Evolutionary conservation across 2,329 filamentous ascomycete genomes (phyloP), one percentile per base, ranked within the genome.

Genomic region (Fusarium sp.): DNA sequence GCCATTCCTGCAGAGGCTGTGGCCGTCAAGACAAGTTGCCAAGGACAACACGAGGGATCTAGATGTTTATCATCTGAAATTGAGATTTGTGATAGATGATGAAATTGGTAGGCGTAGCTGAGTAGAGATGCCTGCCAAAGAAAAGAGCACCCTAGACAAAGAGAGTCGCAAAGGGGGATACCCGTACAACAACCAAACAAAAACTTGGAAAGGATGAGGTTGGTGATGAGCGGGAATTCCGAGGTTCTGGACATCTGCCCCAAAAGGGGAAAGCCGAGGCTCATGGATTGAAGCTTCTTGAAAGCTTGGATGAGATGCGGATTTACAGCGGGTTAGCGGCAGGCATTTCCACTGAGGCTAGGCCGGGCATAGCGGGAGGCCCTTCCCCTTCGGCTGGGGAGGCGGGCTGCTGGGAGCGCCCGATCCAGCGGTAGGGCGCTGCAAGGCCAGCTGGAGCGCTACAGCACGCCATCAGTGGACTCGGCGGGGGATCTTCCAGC

Each of bases 221-320:
- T 42, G 51, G 49, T n/a, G 27, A 49, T 64, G 46, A 36, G 56
- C 22, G 55, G 57, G 67, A 68, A 64, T 72, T 69, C 69, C 72
- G 65, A 71, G 38, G 66, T 68, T 67, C 71, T 73, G 49, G 31
- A n/a, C 35, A 29, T 46, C 24, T 44, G 60, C 27, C 63, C 61
- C 17, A 40, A 71, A 66, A 57, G 29, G 63, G 72, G 53, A 69
- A 76, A 75, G 75, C 75, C 75, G 75, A 77, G 75, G 75, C 14
- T 67, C 62, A 33, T 31, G 31, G 51, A 55, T 27, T 38, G 44
- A 62, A 35, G 55, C 42, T 60, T 65, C 42, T 38, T 36, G 29
- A 53, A 36, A 36, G 66, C 70, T 40, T 33, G 65, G 55, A 51
- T 61, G 55, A 58, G 49, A 61, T 46, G 55, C 27, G 40, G 44